Conservation (phyloP, 2,329 filamentous ascomycete genomes). For the Aspergillus floridensis region DNA sequence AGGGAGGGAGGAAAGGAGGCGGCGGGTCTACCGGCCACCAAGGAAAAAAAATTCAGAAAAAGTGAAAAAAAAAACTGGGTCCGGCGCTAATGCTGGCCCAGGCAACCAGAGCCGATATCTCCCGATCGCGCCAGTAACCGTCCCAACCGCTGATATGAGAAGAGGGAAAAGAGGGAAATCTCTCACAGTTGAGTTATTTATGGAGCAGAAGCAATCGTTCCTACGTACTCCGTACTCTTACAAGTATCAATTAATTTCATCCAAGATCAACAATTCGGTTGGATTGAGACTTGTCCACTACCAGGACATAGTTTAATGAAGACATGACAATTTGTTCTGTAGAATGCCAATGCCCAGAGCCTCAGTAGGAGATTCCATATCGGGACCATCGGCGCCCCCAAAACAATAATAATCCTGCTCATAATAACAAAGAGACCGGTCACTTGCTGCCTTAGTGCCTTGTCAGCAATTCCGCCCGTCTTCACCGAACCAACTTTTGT, state of each 20-base stretch:
- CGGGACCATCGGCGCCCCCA: background rate
- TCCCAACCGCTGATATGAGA: constrained; percentile 13
- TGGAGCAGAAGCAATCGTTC: background rate
- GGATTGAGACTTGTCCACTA: background rate
- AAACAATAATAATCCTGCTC: background rate
- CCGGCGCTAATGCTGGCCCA: constrained; percentile 25
- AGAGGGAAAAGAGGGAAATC: background rate
- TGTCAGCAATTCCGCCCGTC: constrained; percentile 10
- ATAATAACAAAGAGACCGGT: background rate
- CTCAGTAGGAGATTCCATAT: background rate
- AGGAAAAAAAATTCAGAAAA: constrained; percentile 12
- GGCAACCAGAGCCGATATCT: constrained; percentile 38
- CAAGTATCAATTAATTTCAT: too few relatives aligned
- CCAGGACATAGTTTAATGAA: background rate
- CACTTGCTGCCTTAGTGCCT: constrained; percentile 2
- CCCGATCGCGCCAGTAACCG: constrained; percentile 32
- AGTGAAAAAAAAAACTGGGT: constrained; percentile 18
- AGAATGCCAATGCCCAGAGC: background rate
- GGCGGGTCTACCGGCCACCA: background rate
- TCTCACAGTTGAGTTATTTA: constrained; percentile 2
- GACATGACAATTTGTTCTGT: background rate
- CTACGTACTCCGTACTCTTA: background rate
- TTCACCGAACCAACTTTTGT: constrained; percentile 16
- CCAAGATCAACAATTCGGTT: background rate
- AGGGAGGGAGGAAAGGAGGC: background rate